Evolutionary conservation across 768 basidiomycete genomes (phyloP).

Genomic region (Boletus insuetus): DNA sequence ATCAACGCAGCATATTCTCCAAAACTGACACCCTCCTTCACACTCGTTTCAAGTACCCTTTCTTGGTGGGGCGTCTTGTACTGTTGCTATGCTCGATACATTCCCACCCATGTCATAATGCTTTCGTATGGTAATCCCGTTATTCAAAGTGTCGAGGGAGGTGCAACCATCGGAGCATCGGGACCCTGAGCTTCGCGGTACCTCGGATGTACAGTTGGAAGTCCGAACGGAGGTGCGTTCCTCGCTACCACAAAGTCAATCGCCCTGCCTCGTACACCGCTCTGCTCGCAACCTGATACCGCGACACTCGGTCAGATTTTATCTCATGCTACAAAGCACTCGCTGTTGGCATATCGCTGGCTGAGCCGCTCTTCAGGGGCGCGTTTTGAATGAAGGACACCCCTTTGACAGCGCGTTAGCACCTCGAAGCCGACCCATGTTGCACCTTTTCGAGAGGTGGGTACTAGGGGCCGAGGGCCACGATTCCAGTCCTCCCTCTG

Average conservation of each 20-base stretch:
- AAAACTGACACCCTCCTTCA: constrained; percentile 26
- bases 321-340: too few species aligned
- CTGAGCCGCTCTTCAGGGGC: constrained; percentile 10
- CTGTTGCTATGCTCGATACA: constrained; percentile 35
- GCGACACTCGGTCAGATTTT: not conserved
- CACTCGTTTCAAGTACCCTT: constrained; percentile 29
- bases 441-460: too few species aligned
- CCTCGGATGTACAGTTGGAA: not conserved
- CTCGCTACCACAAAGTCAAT: constrained; percentile 11
- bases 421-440: too few species aligned
- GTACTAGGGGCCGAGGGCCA: too few species aligned
- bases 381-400: not conserved
- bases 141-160: constrained; percentile 22
- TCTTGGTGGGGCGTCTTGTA: constrained; percentile 31
- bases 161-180: too few species aligned
- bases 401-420: constrained; percentile 1
- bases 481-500: too few species aligned
- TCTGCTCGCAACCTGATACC: not conserved
- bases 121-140: constrained; percentile 35
- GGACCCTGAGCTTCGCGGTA: constrained; percentile 10
- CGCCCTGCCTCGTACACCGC: not conserved
- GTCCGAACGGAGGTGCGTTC: not conserved
- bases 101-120: constrained; percentile 35
- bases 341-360: too few species aligned
- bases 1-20: constrained; percentile 23